phyloP scores from a whole-genome alignment of 1,284 basidiomycete genomes.

The Ganoderma boninense region DNA sequence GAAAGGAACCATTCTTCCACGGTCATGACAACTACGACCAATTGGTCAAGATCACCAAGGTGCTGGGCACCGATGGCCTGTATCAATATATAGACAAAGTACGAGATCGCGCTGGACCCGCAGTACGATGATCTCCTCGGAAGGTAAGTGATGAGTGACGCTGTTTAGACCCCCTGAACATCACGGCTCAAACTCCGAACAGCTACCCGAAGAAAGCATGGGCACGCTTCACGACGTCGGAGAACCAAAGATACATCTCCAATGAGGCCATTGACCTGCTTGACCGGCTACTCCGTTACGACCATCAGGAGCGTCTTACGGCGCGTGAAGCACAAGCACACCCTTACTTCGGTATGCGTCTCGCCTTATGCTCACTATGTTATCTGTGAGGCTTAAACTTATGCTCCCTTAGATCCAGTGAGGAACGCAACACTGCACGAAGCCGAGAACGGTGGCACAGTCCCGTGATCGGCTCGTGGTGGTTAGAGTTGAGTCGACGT shows the following conservation, averaged over 20 bases:
- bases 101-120: slow-evolving; percentile 91
- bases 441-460: slow-evolving; percentile 81
- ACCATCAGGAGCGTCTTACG: slow-evolving; percentile 96
- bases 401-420: slow-evolving; percentile 60
- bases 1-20: slow-evolving; percentile 99
- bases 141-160: slow-evolving; percentile 57
- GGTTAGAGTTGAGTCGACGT: slow-evolving; percentile 12
- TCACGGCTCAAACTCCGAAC: slow-evolving; percentile 21
- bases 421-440: slow-evolving; percentile 59
- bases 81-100: slow-evolving; percentile 92
- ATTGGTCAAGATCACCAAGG: slow-evolving; percentile 97
- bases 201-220: slow-evolving; percentile 95
- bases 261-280: slow-evolving; percentile 98
- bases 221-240: slow-evolving; percentile 92
- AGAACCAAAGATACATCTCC: slow-evolving; percentile 98
- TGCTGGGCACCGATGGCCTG: slow-evolving; percentile 95
- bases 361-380: slow-evolving; percentile 17
- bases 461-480: slow-evolving; percentile 51
- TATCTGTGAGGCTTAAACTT: slow-evolving; percentile 35
- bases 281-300: slow-evolving; percentile 95
- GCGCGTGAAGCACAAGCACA: slow-evolving; percentile 92
- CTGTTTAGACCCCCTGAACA: slow-evolving; percentile 14
- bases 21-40: slow-evolving; percentile 99
- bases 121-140: slow-evolving; percentile 92
- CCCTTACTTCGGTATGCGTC: slow-evolving; percentile 88